Base-by-base conservation (phyloP, 345 rosid genomes). In the Eucalyptus pumila region DNA sequence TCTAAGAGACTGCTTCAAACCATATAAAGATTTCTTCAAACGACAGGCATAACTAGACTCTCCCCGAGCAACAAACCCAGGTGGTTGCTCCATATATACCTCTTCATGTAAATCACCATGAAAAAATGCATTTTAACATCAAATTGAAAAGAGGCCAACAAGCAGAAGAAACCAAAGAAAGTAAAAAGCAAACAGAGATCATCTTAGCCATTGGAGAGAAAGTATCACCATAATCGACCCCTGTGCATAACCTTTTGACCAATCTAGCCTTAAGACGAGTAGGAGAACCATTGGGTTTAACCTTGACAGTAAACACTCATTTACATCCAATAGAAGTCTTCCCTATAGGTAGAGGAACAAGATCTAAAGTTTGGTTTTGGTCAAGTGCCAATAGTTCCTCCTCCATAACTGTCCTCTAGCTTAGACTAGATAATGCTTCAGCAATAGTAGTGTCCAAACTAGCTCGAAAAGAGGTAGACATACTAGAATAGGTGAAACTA, bases 31-130 rank as follows among this genome's bases (percentile, higher is more conserved):
- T 52, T 52, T 52, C 56, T 52, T 52, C 56, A 52, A 52, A 52
- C 1, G 2, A 52, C 1, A 2, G 1, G 8, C 11, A 52, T 52
- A 52, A 52, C 26, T 0, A 21, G 26, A 52, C 11, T 21, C 11
- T 52, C 2, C 58, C 1, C 1, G 0, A 21, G 58, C 11, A 52
- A 52, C 58, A 52, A 52, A 52, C 58, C 24, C 2, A 52, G 1
- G 58, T 52, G 58, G 11, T 52, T 52, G 5, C 58, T 52, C 26
- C 11, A 52, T 52, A 8, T 52, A 52, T 52, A 52, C 11, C 58
- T 52, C 26, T 52, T 52, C 26, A 8, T 52, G 26, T 21, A 52
- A 52, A 52, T 52, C 58, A 21, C 58, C 24, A 52, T 52, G 56
- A 51, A 52, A 52, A 52, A 52, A 52, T 4, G 11, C 58, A 52